Evolutionary conservation across 2,329 filamentous ascomycete genomes (phyloP), one percentile per base, ranked within the genome.

Genomic region (Cladosporium sp.): DNA sequence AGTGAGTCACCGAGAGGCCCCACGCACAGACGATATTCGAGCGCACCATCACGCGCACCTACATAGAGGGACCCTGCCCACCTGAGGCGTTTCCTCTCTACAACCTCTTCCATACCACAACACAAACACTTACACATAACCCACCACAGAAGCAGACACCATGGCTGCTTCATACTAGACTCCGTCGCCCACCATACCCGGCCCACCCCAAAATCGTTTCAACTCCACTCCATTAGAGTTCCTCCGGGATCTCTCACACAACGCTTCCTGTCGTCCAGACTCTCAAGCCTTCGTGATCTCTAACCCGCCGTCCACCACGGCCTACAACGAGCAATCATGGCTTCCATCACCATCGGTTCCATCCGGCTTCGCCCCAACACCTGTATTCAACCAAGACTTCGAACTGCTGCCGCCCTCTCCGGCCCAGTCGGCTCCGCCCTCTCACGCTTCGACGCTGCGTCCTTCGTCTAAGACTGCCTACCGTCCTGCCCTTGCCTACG

Each of bases 271-370:
- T 73, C 72, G 65, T 68, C 61, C 65, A 63, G 73, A 75, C 74
- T 67, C 79, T 72, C 86, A 65, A 60, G 64, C 84, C 78, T 86
- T 83, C 81, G 78, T 80, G 76, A 86, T 83, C 87, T 88, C 89
- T 86, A 86, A 85, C 73, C 76, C 83, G 86, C 88, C 91, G 88
- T 89, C 89, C 89, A 92, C 85, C 85, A 93, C 90, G 90, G 90
- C 90, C 91, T 86, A 88, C 79, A 78, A 80, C 78, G 78, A 81
- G 76, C 87, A 88, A 92, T 74, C 85, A 93, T 93, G 91, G 91
- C 89, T 85, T 88, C 86, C 89, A 85, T 78, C 81, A 86, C 78
- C 81, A 80, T 78, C 81, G 79, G 75, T 81, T 76, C 74, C 79
- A 79, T 78, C 82, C 79, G 77, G 77, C 79, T 76, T 80, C 78